Evolutionary conservation across 208 protist genomes (phyloP).

Genomic region (Vickermania spadyakhi): DNA sequence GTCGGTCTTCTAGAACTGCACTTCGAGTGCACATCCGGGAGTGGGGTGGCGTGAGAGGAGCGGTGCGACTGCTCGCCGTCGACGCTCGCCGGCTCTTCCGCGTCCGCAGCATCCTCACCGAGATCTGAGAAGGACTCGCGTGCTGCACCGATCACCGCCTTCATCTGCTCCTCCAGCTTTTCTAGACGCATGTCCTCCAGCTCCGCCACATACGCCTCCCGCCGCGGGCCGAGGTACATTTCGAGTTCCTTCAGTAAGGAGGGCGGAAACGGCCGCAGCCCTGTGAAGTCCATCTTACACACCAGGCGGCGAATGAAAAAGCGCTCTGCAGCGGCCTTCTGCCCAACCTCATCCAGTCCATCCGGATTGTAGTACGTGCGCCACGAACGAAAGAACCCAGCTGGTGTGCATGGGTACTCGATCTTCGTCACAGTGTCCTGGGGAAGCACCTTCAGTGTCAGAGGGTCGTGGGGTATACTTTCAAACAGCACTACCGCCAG

Average conservation of each 20-base stretch:
- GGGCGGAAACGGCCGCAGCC: constrained; percentile 16
- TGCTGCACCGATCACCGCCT: neutral
- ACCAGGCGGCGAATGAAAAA: constrained; percentile 12
- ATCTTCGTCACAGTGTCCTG: constrained; percentile 5
- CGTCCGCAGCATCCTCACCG: neutral
- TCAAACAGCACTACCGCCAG: constrained; percentile 31
- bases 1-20: neutral
- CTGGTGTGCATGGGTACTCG: constrained; percentile 12
- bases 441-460: constrained; percentile 14
- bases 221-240: constrained; percentile 14
- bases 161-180: neutral
- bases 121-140: neutral
- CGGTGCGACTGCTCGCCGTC: constrained; percentile 1
- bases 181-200: constrained; percentile 7
- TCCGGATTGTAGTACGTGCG: constrained; percentile 1
- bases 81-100: neutral
- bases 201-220: constrained; percentile 16
- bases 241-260: constrained; percentile 19
- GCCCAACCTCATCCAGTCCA: neutral
- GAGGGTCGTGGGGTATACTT: constrained; percentile 22
- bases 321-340: constrained; percentile 11
- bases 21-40: neutral
- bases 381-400: constrained; percentile 10
- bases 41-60: neutral
- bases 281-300: constrained; percentile 19